Percentiles rank a stretch among this genome's conserved stretches.
phyloP scores from a whole-genome alignment of 2,329 filamentous ascomycete genomes.

The Zasmidium citrigriseum region DNA sequence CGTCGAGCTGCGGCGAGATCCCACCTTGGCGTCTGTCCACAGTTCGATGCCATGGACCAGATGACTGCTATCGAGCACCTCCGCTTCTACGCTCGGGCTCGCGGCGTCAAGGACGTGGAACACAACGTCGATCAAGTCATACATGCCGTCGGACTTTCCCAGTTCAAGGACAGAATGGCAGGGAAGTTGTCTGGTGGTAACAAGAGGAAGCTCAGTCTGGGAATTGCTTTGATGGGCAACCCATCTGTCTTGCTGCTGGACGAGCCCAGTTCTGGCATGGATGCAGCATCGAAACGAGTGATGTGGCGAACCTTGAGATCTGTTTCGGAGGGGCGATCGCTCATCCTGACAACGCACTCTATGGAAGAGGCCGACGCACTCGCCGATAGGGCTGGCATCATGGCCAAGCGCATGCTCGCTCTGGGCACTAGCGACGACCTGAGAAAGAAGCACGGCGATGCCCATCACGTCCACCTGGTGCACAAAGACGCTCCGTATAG shows the following conservation, averaged over 20 bases:
- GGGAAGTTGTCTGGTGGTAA: conserved; percentile 83
- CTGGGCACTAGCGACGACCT: conserved; percentile 74
- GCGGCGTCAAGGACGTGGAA: conserved; percentile 73
- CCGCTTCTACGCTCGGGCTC: conserved; percentile 80
- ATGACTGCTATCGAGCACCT: conserved; percentile 91
- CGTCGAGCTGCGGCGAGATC: conserved; percentile 71
- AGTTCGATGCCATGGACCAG: conserved; percentile 73
- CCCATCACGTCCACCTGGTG: conserved; percentile 80
- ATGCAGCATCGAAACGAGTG: conserved; percentile 84
- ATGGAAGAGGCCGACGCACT: conserved; percentile 96
- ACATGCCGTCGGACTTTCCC: conserved; percentile 73
- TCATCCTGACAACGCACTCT: conserved; percentile 86
- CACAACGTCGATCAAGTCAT: conserved; percentile 79
- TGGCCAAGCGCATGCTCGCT: conserved; percentile 83
- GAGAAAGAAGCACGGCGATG: conserved; percentile 73
- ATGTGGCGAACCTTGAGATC: conserved; percentile 87
- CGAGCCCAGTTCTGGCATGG: conserved; percentile 85
- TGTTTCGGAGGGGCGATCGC: conserved; percentile 73
- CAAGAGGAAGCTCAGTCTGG: conserved; percentile 86
- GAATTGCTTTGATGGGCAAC: conserved; percentile 90
- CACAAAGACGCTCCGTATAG: conserved; percentile 74
- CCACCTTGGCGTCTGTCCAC: conserved; percentile 87
- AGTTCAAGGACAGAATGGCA: conserved; percentile 74
- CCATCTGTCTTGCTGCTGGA: conserved; percentile 84
- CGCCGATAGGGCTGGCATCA: conserved; percentile 79